Evolutionary conservation across 2,329 filamentous ascomycete species (phyloP).

Genomic region (Pseudogymnoascus sp.): DNA sequence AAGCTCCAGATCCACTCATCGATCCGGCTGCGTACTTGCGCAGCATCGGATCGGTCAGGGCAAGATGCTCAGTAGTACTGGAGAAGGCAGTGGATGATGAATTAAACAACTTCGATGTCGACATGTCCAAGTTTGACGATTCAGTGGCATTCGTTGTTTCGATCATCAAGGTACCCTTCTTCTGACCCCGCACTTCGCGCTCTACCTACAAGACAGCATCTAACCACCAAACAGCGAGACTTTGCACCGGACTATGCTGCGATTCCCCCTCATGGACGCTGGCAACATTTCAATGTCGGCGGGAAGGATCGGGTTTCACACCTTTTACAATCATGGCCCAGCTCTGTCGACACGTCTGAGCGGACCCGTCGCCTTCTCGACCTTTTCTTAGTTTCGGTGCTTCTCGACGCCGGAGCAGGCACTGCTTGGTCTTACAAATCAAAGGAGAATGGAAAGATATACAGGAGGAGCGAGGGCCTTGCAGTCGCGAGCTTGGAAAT

Average conservation of each 20-base stretch:
- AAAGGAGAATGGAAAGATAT: constrained; percentile 74
- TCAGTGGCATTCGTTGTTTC: constrained; percentile 63
- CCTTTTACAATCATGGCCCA: constrained; percentile 61
- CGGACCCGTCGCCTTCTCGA: constrained; percentile 68
- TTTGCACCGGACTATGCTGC: constrained; percentile 58
- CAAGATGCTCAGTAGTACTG: constrained; percentile 54
- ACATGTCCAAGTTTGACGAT: constrained; percentile 59
- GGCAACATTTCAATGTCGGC: constrained; percentile 79
- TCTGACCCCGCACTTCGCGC: constrained; percentile 10
- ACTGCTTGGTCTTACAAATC: constrained; percentile 90
- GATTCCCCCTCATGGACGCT: constrained; percentile 81
- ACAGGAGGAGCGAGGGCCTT: constrained; percentile 79
- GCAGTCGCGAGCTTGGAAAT: constrained; percentile 73
- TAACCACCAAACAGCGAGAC: constrained; percentile 46
- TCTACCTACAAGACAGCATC: neutral
- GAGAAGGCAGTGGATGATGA: constrained; percentile 59
- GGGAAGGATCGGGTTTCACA: constrained; percentile 65
- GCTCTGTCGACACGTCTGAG: constrained; percentile 61
- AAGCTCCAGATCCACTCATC: constrained; percentile 75
- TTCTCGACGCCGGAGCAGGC: constrained; percentile 82
- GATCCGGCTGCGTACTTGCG: constrained; percentile 87
- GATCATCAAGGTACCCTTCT: constrained; percentile 57
- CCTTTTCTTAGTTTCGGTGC: constrained; percentile 70
- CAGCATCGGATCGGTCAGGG: constrained; percentile 80
- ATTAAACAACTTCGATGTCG: constrained; percentile 62